Base-by-base conservation (phyloP, 352 stramenopile species). In the Phytophthora quininea region DNA sequence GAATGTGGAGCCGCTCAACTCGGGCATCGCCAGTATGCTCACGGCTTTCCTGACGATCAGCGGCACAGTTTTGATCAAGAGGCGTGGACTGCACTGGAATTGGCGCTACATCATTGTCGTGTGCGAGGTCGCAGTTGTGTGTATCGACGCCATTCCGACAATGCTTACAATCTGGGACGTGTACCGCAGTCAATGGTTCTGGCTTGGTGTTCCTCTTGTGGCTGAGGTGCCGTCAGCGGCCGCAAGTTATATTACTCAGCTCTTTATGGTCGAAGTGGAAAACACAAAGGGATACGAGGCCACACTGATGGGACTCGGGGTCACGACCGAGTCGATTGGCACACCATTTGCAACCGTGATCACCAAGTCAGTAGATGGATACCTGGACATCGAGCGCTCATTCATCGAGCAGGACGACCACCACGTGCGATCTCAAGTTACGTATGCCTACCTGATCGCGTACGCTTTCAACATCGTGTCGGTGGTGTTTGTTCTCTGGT, bases 141-240 rank as follows among this genome's bases (percentile, higher is more conserved):
- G 63, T 14, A 69, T 82, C 51, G 80, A 89, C 38, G 48, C 58
- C 4, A 52, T 77, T 7, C 70, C 77, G n/a, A 85, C 70, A 19
- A 66, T 87, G 31, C 45, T 86, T 43, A 89, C 77, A 27, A 81
- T 86, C 57, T 89, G 80, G 80, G 59, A 87, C 52, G 78, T 89
- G 4, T 69, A 79, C 14, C 76, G 79, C 27, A 82, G 68, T 46
- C 80, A 87, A 42, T 89, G 80, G 76, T 84, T 89, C 59, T 89
- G 73, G 74, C 61, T 86, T 10, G 80, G 80, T 27, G 69, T 85
- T 30, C 74, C 80, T 11, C 58, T 89, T 14, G 59, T 84, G 33
- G 73, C 77, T 6, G 59, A 76, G 9, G 54, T 87, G 5, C 78
- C 77, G 40, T n/a, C n/a, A n/a, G n/a, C n/a, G n/a, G n/a, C n/a